Evolutionary conservation across 1,139 yeast species (phyloP), one percentile per base, ranked within the genome.

Genomic region (Suhomyces kunorum): DNA sequence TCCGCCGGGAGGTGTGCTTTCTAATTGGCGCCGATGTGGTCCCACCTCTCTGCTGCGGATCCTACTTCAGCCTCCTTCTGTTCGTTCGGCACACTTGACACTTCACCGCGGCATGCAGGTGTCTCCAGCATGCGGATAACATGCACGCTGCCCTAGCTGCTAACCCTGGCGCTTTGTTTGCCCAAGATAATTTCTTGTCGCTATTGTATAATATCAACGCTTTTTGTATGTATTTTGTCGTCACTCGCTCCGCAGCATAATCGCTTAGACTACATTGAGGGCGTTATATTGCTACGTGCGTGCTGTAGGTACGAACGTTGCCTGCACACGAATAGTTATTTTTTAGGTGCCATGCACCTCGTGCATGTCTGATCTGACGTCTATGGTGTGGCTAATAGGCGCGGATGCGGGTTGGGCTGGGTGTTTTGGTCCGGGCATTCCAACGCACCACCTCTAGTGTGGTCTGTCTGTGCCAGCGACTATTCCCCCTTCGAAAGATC

Each of bases 201-300:
- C 24, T 9, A 20, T 20, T 20, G 24, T 20, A 9, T 7, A n/a
- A 20, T 20, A 9, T n/a, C 24, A 20, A 20, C 11, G 11, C 8
- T 20, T 20, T 20, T 20, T 20, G 24, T 20, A n/a, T n/a, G 16
- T 13, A 20, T 19, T 3, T 16, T 20, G 29, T 34, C 32, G 37
- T 34, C 37, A 34, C 27, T 23, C 14, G 7, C 9, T 12, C 37
- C 28, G 37, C 37, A 22, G 31, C n/a, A 13, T 8, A 13, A 28
- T 34, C 38, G 38, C 38, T 34, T 34, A 34, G 14, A 14, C 14
- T 12, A 19, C 8, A 16, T 19, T 12, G 24, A 13, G 12, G 17
- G 24, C 9, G 24, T 29, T 18, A 18, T 12, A n/a, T 14, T 18
- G 11, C 32, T 29, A 22, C 34, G 15, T 22, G 34, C 27, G 22